Conservation (phyloP, 345 rosid genomes). For the Dimocarpus longan region DNA sequence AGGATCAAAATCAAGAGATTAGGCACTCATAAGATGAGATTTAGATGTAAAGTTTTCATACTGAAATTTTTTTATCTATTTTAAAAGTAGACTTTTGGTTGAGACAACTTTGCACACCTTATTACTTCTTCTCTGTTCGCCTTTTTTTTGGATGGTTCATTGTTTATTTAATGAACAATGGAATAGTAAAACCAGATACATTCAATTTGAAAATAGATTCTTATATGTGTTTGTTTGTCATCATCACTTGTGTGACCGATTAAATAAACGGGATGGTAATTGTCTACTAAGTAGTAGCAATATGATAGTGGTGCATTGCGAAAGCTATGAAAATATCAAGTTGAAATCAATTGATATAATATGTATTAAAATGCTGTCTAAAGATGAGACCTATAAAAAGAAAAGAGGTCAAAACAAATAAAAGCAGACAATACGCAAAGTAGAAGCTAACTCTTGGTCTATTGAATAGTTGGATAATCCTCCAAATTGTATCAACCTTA, state of each 20-base stretch:
- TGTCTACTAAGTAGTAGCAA: too few relatives aligned
- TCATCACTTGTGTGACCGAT: background rate
- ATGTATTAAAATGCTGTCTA: background rate
- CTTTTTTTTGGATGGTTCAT: background rate
- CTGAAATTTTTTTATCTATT: background rate
- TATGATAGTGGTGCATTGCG: background rate
- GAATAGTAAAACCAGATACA: too few relatives aligned
- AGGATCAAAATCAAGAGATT: constrained; percentile 46
- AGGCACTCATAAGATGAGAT: constrained; percentile 1
- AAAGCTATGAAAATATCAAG: background rate
- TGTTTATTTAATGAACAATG: background rate
- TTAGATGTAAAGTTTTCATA: background rate
- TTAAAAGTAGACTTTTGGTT: background rate
- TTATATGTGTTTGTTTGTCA: background rate
- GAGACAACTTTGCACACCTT: background rate
- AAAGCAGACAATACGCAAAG: too few relatives aligned
- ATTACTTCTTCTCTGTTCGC: background rate
- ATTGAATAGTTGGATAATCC: background rate
- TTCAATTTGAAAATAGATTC: background rate
- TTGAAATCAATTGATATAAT: background rate
- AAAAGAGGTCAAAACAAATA: background rate
- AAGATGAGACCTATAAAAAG: background rate
- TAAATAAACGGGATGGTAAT: background rate
- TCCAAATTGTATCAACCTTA: background rate
- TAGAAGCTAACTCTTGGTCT: background rate